Evolutionary conservation across 306 rosid genomes (phyloP), one percentile per base, ranked within the genome.

Genomic region (Cotoneaster glaucophyllus): DNA sequence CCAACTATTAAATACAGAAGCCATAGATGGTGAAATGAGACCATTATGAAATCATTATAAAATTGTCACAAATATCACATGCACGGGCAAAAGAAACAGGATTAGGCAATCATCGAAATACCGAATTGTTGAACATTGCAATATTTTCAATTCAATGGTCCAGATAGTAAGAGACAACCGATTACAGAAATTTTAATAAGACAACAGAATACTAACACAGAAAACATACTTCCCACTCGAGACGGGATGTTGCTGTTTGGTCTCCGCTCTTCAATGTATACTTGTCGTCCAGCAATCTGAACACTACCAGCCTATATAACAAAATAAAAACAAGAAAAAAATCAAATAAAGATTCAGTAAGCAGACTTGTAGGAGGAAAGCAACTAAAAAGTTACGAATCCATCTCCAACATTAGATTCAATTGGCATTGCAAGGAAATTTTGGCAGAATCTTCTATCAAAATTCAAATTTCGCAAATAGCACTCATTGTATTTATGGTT

Each of bases 181-280:
- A 57, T 10, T 15, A 31, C 61, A 62, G n/a, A 15, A 15, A 62
- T 14, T 17, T 28, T 62, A 62, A 62, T 28, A 31, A 31, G 68
- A 31, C 19, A 14, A 63, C 6, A 73, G 21, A 41, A 41, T 18
- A 25, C 3, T 73, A 29, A 11, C 5, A 31, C 73, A 69, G 37
- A 53, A 64, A 37, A 64, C 96, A 31, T 89, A 95, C 99, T 90
- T 87, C 91, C 90, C 81, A 87, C 87, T 77, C 96, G 93, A 71
- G 91, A 82, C 48, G 92, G 91, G 72, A 89, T 88, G 90, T 80
- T 87, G 85, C 92, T 92, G 85, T 87, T 92, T 59, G 93, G 93
- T 86, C 99, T 95, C 80, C 99, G 85, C 86, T 95, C 97, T 86
- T 92, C 97, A 54, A 95, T 95, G 91, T 86, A 90, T 70, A 88